Base-by-base conservation (phyloP, 441 rosid genomes). In the Hypseocharis bilobata region DNA sequence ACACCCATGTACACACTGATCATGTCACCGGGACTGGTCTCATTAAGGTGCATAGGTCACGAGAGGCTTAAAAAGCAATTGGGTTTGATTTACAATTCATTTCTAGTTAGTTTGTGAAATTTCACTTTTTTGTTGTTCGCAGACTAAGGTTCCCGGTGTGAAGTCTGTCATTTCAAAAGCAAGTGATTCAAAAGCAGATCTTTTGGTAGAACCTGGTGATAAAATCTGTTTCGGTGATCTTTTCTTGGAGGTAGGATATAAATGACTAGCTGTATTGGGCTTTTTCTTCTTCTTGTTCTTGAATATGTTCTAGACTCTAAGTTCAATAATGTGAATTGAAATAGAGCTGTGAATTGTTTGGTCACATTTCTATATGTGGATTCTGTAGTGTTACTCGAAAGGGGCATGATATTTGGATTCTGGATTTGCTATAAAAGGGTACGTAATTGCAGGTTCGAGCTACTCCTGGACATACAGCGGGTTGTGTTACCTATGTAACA, bases 1-100 rank as follows among this genome's bases (percentile, higher is more conserved):
- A 92, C 86, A 90, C 97, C 29, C 97, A 90, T 81, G 97, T 90
- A 11, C 98, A 92, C 76, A 97, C 97, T 65, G 98, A 92, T 79
- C 98, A 92, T 85, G 85, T 92, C 27, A 92, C 95, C 23, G 97
- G 98, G 44, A 84, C 96, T 23, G 96, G 97, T 30, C 81, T 88
- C 62, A 80, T 89, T 22, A 89, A 88, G 97, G 98, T 49, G 20
- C 26, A 2, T 4, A n/a, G n/a, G n/a, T n/a, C n/a, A n/a, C n/a
- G n/a, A n/a, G n/a, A n/a, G n/a, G n/a, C n/a, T n/a, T n/a, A n/a
- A n/a, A n/a, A n/a, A n/a, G n/a, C n/a, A n/a, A n/a, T n/a, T n/a
- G n/a, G n/a, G n/a, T n/a, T n/a, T n/a, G n/a, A n/a, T n/a, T n/a
- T n/a, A n/a, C n/a, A n/a, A n/a, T n/a, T n/a, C n/a, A n/a, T n/a